These are phyloP conservation scores for Candida ovalis DNA, from an alignment of 805 yeast genomes.

Conservation along the genomic window DNA sequence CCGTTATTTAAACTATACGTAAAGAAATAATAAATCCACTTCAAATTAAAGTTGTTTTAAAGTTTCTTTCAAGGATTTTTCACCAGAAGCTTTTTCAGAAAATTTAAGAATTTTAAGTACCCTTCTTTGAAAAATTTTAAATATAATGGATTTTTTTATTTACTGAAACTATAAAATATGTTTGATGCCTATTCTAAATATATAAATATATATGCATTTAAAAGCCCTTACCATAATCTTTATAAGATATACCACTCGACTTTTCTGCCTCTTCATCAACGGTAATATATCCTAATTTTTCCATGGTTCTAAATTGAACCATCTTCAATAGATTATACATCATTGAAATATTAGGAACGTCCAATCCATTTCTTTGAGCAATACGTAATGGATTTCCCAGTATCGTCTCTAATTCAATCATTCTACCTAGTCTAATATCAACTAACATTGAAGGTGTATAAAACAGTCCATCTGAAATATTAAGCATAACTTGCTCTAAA, in stretches of 20 bases:
- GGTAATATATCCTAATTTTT: constrained; percentile 41
- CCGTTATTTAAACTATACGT: too few species aligned
- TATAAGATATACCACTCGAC: not conserved
- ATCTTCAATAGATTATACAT: constrained; percentile 55
- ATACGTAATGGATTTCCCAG: constrained; percentile 37
- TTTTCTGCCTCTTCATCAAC: constrained; percentile 23
- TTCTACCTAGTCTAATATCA: constrained; percentile 35
- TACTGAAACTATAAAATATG: too few species aligned
- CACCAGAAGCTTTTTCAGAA: too few species aligned
- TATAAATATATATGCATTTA: not conserved
- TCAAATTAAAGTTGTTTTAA: too few species aligned
- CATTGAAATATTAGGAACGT: constrained; percentile 53
- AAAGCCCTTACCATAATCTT: constrained; percentile 21
- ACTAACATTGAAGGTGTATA: constrained; percentile 45
- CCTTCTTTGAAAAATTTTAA: too few species aligned
- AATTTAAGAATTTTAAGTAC: too few species aligned
- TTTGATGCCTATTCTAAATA: not conserved
- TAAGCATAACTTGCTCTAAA: constrained; percentile 32
- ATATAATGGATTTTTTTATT: too few species aligned
- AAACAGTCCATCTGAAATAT: constrained; percentile 34
- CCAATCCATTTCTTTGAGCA: constrained; percentile 36
- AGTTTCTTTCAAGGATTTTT: too few species aligned
- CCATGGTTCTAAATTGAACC: constrained; percentile 58
- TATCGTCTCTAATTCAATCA: constrained; percentile 40
- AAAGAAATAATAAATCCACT: too few species aligned